Evolutionary conservation across 345 rosid genomes (phyloP).

Genomic region (Zanthoxylum bungeanum): DNA sequence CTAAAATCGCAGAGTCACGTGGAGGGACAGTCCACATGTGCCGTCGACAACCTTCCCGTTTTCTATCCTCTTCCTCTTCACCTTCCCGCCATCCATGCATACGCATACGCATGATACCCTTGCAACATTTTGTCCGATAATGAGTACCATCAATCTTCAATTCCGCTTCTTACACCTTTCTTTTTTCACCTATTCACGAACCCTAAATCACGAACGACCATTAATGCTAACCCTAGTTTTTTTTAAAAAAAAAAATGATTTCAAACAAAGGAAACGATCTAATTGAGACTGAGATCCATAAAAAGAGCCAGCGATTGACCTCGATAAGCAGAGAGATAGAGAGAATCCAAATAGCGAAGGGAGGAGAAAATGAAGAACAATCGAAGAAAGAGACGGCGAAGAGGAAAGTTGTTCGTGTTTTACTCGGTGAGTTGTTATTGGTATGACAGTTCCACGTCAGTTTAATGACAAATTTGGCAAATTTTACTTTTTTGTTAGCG

Average conservation of each 20-base stretch:
- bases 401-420: conserved; percentile 13
- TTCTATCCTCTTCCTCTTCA: conserved; percentile 43
- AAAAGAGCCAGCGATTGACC: conserved; percentile 16
- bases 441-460: conserved; percentile 16
- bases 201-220: conserved; percentile 21
- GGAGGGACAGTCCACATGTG: conserved; percentile 60
- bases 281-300: conserved; percentile 35
- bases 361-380: not conserved
- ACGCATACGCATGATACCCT: conserved; percentile 61
- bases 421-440: conserved; percentile 16
- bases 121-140: conserved; percentile 48
- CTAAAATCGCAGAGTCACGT: conserved; percentile 43
- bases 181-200: conserved; percentile 16
- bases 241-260: not conserved
- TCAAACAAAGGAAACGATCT: conserved; percentile 19
- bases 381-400: not conserved
- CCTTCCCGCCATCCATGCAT: conserved; percentile 35
- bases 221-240: conserved; percentile 34
- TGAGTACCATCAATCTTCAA: conserved; percentile 47
- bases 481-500: no score
- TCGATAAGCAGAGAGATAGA: conserved; percentile 24
- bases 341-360: not conserved
- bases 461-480: conserved; percentile 5
- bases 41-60: conserved; percentile 35
- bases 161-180: conserved; percentile 14